Base-by-base conservation (phyloP, 768 basidiomycete genomes). In the Xerocomellus intermedius region DNA sequence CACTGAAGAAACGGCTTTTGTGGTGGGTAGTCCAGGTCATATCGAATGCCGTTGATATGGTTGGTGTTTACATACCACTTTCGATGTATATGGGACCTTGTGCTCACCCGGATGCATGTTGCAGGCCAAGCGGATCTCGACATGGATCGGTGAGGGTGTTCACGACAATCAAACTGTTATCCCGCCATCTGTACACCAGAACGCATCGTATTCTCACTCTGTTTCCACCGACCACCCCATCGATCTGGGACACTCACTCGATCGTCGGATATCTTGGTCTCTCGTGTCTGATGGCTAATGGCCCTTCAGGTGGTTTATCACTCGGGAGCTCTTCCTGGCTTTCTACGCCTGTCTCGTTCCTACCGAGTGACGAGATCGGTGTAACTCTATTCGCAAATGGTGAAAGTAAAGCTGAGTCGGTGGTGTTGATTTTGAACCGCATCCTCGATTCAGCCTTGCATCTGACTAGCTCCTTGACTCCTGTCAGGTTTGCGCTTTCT, bases 31-130 rank as follows among this genome's bases (percentile, higher is more conserved):
- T 6, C 55, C 78, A 0, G 1, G 41, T 80, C n/a, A 75, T 79
- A 28, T 76, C 78, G 32, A 77, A 57, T 24, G 69, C 68, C 0
- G 53, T 70, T 17, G 79, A 81, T 35, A 69, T 81, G 73, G 79
- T 75, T 30, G 10, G 75, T 59, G 17, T 17, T 16, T 26, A 4
- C 28, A 8, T 16, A 1, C 28, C 26, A 8, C 14, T 28, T 33
- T 36, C n/a, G 4, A 9, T 43, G 26, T 30, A 12, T 33, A 2
- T n/a, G n/a, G 10, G 2, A 17, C 13, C 6, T 22, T 22, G 5
- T 8, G 30, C 48, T 42, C 6, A 21, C 4, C 8, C 8, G 4
- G 56, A 16, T n/a, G 21, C 9, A 13, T 17, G 35, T 39, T 38
- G 8, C 57, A 81, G 79, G 60, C 66, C 17, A 66, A 71, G 42